These are phyloP conservation scores for Ophiostoma australiae DNA, from an alignment of 2,329 filamentous ascomycete species.

Conservation along the genomic window DNA sequence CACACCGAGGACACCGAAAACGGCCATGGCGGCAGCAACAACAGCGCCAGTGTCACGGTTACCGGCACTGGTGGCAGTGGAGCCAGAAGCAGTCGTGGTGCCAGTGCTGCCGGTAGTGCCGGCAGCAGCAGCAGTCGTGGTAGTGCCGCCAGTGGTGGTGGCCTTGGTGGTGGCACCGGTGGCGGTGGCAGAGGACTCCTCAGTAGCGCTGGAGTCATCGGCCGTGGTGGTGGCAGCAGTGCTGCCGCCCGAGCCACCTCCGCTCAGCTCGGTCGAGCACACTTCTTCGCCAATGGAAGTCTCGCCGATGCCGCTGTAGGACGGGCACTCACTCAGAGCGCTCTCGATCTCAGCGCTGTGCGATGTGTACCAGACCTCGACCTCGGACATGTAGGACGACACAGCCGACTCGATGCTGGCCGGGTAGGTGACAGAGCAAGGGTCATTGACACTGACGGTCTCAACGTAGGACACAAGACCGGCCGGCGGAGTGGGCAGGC, in stretches of 20 bases:
- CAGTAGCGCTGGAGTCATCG: not conserved
- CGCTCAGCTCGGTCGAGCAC: not conserved
- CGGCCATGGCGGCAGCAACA: constrained; percentile 17
- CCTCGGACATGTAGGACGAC: constrained; percentile 28
- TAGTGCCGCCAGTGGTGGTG: not conserved
- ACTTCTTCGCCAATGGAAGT: not conserved
- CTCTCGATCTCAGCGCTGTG: constrained; percentile 28
- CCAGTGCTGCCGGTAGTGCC: not conserved
- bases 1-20: constrained; percentile 16
- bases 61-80: constrained; percentile 18
- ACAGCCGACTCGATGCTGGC: constrained; percentile 27
- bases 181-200: constrained; percentile 8
- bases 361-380: constrained; percentile 30
- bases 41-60: constrained; percentile 17
- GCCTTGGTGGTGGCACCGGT: constrained; percentile 14
- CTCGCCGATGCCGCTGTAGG: constrained; percentile 22
- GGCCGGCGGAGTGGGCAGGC: constrained; percentile 30
- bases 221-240: constrained; percentile 6
- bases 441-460: not conserved
- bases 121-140: not conserved
- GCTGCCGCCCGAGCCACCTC: not conserved
- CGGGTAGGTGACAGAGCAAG: not conserved
- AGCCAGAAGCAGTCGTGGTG: constrained; percentile 7
- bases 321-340: constrained; percentile 31
- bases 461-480: constrained; percentile 28